Percentiles rank a stretch among this genome's conserved stretches.
phyloP scores from a whole-genome alignment of 257 asterid genomes.

The Apocynum venetum region DNA sequence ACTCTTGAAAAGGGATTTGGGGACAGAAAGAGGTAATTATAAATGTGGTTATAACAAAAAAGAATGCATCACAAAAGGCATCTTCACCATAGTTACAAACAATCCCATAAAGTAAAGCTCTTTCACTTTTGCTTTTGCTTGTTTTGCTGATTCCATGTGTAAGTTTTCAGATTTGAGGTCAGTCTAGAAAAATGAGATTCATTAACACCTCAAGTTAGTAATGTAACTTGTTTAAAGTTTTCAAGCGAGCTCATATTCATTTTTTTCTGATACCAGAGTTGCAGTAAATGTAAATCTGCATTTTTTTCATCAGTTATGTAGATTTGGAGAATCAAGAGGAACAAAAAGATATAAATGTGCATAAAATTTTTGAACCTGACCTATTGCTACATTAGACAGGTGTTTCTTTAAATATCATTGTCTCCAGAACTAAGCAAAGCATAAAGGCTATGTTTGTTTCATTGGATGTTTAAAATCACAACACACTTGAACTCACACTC shows the following conservation, averaged over 20 bases:
- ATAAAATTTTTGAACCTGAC: background rate
- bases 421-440: slow-evolving; percentile 21
- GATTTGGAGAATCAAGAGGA: background rate
- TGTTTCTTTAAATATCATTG: background rate
- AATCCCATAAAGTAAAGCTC: background rate
- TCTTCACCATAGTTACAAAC: background rate
- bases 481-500: background rate
- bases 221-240: too few relatives aligned
- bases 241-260: too few relatives aligned
- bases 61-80: background rate
- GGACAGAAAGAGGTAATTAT: background rate
- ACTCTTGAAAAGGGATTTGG: background rate
- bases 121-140: background rate
- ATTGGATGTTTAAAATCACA: background rate
- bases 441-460: slow-evolving; percentile 18
- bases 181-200: background rate
- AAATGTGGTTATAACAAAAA: background rate
- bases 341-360: background rate
- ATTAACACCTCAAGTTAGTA: too few relatives aligned
- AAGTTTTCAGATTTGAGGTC: background rate
- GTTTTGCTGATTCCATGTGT: background rate
- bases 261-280: background rate
- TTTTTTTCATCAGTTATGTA: background rate
- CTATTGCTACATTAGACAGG: background rate
- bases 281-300: background rate